Evolutionary conservation across 257 asterid genomes (phyloP), one percentile per base, ranked within the genome.

Genomic region (Plantago ovata): DNA sequence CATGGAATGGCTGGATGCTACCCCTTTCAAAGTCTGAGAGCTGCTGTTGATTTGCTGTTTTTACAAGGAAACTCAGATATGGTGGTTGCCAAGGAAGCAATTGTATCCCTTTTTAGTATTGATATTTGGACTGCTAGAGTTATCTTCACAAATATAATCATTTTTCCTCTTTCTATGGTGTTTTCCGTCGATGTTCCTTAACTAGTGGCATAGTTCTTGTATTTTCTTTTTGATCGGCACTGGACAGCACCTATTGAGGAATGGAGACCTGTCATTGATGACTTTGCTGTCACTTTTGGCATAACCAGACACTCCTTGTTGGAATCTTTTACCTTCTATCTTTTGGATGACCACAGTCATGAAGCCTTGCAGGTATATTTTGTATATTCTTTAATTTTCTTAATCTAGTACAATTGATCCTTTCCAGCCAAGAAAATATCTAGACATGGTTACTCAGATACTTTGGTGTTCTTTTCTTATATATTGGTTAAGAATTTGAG

Each of bases 71-170:
- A 78, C 75, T 83, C 95, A 62, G 94, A 85, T 69, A 58, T 88
- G 81, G 95, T 85, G 72, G 77, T 86, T 49, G 81, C 98, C 57
- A 92, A 92, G 67, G 95, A 82, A 72, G 95, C 95, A 62, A 92
- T 89, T 65, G 98, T 92, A 92, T 92, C 98, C 97, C 69, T 8
- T 58, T 52, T 41, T 47, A 19, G 48, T 23, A 12, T 38, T 9
- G n/a, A 44, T 56, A 49, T 60, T 58, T 22, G 28, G 47, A 13
- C 52, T 10, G 24, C 36, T 60, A 42, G 22, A 40, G 18, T 20
- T 60, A 4, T 21, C 15, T 38, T 28, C 36, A 28, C 7, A 28
- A 6, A 2, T 28, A 28, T 28, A 28, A n/a, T 43, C 50, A 46
- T 58, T 53, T 33, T 62, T 64, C 47, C 33, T 47, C 70, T 33